Base-by-base conservation (phyloP, 75 land plant species). In the Pseudotsuga menziesii region DNA sequence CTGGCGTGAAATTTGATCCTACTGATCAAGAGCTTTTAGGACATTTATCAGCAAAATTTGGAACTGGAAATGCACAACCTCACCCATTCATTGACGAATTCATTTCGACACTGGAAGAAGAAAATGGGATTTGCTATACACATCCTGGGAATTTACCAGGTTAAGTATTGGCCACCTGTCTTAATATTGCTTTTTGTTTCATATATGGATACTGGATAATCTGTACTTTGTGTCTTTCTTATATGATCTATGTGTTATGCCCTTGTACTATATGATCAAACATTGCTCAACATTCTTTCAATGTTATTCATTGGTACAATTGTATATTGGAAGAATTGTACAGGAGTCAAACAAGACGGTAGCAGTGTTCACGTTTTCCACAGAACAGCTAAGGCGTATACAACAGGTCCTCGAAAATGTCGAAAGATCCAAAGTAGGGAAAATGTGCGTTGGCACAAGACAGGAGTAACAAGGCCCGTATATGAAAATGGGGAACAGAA, bases 1-100 rank as follows among this genome's bases (percentile, higher is more conserved):
- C 81, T 72, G 98, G 98, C 29, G 98, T 95, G 78, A 93, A 91
- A 81, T 95, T 95, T 78, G 98, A 95, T 74, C 98, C 98, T 19
- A 80, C 91, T 78, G 98, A 95, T 77, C 89, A 87, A 78, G 94
- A 95, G 75, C 81, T 95, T 73, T 86, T 95, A 2, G 86, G 77
- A 77, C 98, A 95, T 78, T 80, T 95, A 73, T 77, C 89, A n/a
- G 86, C 92, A 22, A 91, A 95, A 81, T 78, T 83, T 74, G 98
- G 98, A 32, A 57, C 59, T 3, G 80, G 61, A 4, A 62, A 52
- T 75, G 26, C 26, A 3, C 78, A 77, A 69, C 80, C 92, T 16
- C 94, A 95, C 83, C 86, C 96, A 27, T 87, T 93, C 35, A 87
- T 93, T 20, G 77, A 93, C 82, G 97, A 95, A 69, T 96, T 96